A percentile compares a stretch with the other conserved stretches of the same genome.
These are phyloP conservation scores for Cladosporium sp. DNA, from an alignment of 2,329 filamentous ascomycete species.

Conservation along the genomic window DNA sequence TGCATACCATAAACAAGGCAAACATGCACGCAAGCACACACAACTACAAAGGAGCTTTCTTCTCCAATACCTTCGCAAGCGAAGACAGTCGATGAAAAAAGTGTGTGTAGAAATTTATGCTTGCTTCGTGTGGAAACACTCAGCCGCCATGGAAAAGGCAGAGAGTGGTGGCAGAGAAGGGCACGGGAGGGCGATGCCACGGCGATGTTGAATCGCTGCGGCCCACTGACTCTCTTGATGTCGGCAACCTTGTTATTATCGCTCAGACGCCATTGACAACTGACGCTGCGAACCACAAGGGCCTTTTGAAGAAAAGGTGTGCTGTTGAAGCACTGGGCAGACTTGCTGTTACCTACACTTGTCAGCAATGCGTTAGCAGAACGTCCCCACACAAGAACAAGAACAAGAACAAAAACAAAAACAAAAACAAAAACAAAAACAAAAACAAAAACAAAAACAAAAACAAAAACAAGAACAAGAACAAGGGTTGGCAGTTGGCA, in stretches of 20 bases:
- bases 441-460: too few species aligned
- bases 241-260: not conserved
- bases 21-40: not conserved
- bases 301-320: too few species aligned
- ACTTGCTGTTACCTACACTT: not conserved
- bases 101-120: not conserved
- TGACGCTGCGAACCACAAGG: not conserved
- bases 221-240: not conserved
- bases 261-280: not conserved
- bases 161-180: not conserved
- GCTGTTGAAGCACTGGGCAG: not conserved
- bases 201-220: not conserved
- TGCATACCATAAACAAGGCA: not conserved
- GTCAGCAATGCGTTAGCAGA: not conserved
- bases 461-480: too few species aligned
- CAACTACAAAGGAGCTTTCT: not conserved
- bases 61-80: constrained; percentile 8
- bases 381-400: not conserved
- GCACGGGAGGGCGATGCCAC: not conserved
- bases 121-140: not conserved
- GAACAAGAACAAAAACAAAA: not conserved
- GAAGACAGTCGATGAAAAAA: not conserved
- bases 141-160: not conserved
- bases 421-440: too few species aligned
- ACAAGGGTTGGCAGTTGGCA: too few species aligned